These are phyloP conservation scores for Phaeomoniella chlamydospora DNA, from an alignment of 2,329 filamentous ascomycete species.

Conservation along the genomic window DNA sequence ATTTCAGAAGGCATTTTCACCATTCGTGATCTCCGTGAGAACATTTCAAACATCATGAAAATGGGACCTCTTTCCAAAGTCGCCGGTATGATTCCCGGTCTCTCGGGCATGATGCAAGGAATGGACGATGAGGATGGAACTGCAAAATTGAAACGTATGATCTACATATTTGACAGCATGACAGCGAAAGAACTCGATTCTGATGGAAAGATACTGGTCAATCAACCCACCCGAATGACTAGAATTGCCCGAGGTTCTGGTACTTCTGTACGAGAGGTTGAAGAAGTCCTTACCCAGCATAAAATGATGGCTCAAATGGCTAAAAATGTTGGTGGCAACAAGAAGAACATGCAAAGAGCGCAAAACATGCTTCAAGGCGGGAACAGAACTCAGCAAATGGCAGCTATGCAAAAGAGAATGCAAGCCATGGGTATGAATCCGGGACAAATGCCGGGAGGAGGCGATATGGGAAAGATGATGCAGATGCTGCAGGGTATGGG, in stretches of 20 bases:
- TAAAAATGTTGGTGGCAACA: conserved; percentile 95
- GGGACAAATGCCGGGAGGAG: conserved; percentile 40
- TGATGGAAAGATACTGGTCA: conserved; percentile 85
- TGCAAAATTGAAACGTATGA: conserved; percentile 89
- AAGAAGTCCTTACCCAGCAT: conserved; percentile 94
- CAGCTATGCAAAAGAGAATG: conserved; percentile 91
- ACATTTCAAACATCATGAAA: conserved; percentile 97
- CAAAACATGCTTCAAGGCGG: conserved; percentile 82
- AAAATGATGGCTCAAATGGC: conserved; percentile 99
- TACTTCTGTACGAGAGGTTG: conserved; percentile 81
- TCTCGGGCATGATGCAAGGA: conserved; percentile 74
- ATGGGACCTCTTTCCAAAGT: conserved; percentile 97
- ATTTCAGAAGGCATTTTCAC: conserved; percentile 95
- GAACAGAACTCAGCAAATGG: conserved; percentile 72
- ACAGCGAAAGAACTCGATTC: conserved; percentile 89
- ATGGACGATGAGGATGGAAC: conserved; percentile 97
- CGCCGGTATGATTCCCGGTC: conserved; percentile 95
- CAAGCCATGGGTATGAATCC: conserved; percentile 75
- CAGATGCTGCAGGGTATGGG: conserved; percentile 96
- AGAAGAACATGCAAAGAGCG: conserved; percentile 93
- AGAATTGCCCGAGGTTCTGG: conserved; percentile 80
- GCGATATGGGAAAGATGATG: conserved; percentile 71
- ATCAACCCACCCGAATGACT: conserved; percentile 86
- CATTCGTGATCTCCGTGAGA: conserved; percentile 82
- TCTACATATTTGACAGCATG: conserved; percentile 98